Conservation (phyloP, 179 eudicot species). For the Nepenthes alata region DNA sequence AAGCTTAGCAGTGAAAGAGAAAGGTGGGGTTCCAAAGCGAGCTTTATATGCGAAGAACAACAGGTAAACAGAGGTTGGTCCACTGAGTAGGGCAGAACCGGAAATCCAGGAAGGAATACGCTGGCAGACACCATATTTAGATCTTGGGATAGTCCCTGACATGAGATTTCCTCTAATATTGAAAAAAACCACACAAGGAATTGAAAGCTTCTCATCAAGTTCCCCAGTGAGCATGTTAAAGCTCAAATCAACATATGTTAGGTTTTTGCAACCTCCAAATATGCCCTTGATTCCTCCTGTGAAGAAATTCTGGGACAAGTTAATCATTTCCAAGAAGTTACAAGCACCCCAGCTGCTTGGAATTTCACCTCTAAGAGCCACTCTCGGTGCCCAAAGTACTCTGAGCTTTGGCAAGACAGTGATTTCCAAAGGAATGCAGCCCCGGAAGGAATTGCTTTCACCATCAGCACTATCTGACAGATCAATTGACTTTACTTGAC, state of each 20-base stretch:
- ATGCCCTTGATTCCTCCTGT: slow-evolving; percentile 28
- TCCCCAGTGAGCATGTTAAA: slow-evolving; percentile 36
- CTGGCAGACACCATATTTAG: slow-evolving; percentile 7
- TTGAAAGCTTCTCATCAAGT: slow-evolving; percentile 23
- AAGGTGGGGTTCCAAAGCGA: slow-evolving; percentile 14
- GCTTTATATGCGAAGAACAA: slow-evolving; percentile 26
- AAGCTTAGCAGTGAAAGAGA: slow-evolving; percentile 8
- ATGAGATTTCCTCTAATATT: slow-evolving; percentile 41
- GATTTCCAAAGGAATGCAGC: slow-evolving; percentile 44
- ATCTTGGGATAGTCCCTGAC: slow-evolving; percentile 24
- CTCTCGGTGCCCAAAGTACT: slow-evolving; percentile 74
- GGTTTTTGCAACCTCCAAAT: slow-evolving; percentile 42
- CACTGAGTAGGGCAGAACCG: slow-evolving; percentile 7
- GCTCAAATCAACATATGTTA: slow-evolving; percentile 54
- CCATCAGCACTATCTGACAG: slow-evolving; percentile 23
- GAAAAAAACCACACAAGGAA: slow-evolving; percentile 42
- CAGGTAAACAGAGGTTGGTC: slow-evolving; percentile 21
- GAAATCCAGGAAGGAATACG: slow-evolving; percentile 12
- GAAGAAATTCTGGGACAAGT: slow-evolving; percentile 45
- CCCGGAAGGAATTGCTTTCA: slow-evolving; percentile 52
- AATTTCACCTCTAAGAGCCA: slow-evolving; percentile 38
- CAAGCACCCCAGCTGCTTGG: slow-evolving; percentile 47
- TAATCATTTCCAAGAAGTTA: slow-evolving; percentile 49
- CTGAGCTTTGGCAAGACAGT: slow-evolving; percentile 46
- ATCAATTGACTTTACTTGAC: slow-evolving; percentile 2